Percentiles rank a stretch among this genome's conserved stretches.
Evolutionary conservation across 306 rosid species (phyloP).

Genomic region (apple (Malus domestica)): DNA sequence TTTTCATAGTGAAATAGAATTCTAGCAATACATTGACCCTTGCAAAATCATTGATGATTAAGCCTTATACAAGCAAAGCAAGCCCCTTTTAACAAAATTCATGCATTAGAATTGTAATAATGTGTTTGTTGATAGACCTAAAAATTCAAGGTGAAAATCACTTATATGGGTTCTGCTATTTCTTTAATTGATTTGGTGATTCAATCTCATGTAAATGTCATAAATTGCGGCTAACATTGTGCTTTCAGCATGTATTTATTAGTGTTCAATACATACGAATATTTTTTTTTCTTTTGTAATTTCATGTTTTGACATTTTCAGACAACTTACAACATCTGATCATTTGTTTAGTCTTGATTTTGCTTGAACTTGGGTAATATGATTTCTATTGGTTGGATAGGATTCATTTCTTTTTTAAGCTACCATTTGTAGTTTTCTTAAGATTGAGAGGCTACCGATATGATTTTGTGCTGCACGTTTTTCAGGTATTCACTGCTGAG

Average conservation of each 20-base stretch:
- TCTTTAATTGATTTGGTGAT: background rate
- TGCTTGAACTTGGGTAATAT: background rate
- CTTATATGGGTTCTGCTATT: background rate
- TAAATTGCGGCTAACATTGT: background rate
- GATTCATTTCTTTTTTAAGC: background rate
- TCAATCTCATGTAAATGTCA: background rate
- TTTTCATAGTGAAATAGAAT: background rate
- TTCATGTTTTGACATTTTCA: background rate
- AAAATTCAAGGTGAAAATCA: background rate
- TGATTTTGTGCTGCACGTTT: conserved; percentile 14
- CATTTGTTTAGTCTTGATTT: background rate
- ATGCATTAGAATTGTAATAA: background rate
- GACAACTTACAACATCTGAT: background rate
- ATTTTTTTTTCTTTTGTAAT: background rate
- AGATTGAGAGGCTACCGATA: conserved; percentile 15
- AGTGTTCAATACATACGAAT: background rate
- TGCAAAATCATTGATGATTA: background rate
- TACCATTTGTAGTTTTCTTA: conserved; percentile 7
- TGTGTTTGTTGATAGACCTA: background rate
- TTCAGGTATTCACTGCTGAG: conserved; percentile 89
- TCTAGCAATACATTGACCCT: background rate
- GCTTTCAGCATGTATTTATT: background rate
- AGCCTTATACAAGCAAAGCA: background rate
- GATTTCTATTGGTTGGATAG: background rate
- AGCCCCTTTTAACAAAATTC: background rate